Percentiles rank a stretch among this genome's conserved stretches.
Conservation (phyloP, 208 protist genomes). For the Crithidia brevicula region DNA sequence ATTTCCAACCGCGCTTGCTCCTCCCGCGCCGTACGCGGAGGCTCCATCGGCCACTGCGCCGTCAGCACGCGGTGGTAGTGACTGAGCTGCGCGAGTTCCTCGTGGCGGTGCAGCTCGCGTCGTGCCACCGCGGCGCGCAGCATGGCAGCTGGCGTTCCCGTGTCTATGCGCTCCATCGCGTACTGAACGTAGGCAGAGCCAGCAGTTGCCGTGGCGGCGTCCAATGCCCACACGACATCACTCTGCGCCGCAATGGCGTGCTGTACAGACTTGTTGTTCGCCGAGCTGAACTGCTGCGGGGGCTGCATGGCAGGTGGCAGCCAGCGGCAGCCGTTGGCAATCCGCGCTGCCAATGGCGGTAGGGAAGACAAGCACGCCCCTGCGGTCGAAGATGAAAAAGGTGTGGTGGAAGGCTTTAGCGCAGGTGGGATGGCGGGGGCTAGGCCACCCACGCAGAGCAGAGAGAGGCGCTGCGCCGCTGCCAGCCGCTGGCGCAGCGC, state of each 20-base stretch:
- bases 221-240: constrained; percentile 24
- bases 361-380: constrained; percentile 9
- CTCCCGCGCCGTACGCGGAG: constrained; percentile 24
- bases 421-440: constrained; percentile 15
- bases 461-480: constrained; percentile 7
- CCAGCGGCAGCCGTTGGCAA: constrained; percentile 55
- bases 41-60: constrained; percentile 38
- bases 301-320: constrained; percentile 69
- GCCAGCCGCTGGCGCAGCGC: constrained; percentile 14
- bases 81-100: constrained; percentile 51
- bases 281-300: constrained; percentile 55
- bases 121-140: constrained; percentile 41
- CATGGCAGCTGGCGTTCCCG: constrained; percentile 8
- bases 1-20: constrained; percentile 32
- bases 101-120: constrained; percentile 35
- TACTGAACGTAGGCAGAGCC: constrained; percentile 29
- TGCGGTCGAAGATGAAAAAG: background rate
- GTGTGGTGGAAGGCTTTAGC: background rate
- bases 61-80: constrained; percentile 42
- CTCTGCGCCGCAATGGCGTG: constrained; percentile 3
- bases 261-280: constrained; percentile 6
- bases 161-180: constrained; percentile 13
- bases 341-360: constrained; percentile 18
- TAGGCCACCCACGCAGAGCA: constrained; percentile 26
- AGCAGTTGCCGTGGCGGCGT: constrained; percentile 4